Evolutionary conservation across 805 yeast species (phyloP), one percentile per base, ranked within the genome.

Genomic region (Candida silvatica): DNA sequence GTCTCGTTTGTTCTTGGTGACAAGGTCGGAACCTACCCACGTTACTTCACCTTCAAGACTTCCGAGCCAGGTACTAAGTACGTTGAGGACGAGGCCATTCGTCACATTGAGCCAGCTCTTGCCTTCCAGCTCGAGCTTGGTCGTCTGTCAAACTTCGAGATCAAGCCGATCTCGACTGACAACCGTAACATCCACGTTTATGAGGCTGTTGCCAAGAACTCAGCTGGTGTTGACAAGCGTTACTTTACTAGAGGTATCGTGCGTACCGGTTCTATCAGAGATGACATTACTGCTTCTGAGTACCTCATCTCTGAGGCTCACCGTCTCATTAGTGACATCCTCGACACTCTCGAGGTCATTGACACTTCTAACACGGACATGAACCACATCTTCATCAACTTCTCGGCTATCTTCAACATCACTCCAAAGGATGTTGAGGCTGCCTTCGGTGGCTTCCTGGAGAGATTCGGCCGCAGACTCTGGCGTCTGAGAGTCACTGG

Each of bases 81-180:
- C 56, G 52, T 49, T 24, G 99, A 92, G 65, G 95, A 92, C 65
- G 77, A 80, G 62, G 88, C 88, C 16, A 83, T 92, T 58, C 87
- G 99, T 67, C 97, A 92, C 58, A 87, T 92, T 48, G 97, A 92
- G 62, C 99, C 99, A 17, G 96, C 97, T 28, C 70, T 90, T 51
- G 97, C 98, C 35, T 92, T 78, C 82, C 98, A 92, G 67, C 73
- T 92, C 47, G 99, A 92, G 64, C 71, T 92, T 44, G 90, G 85
- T 51, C 79, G 97, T 65, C 71, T 92, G 62, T 85, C 94, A 30
- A 94, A 92, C 67, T 92, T 92, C 66, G 79, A 85, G 65, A 85
- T 90, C 63, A 86, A 81, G 58, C 97, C 96, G 35, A 84, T 90
- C 37, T 83, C 84, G 67, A 84, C 96, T 39, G 97, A 88, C 61